Evolutionary conservation across 225 moss, liverwort and hornwort genomes (phyloP), one percentile per base, ranked within the genome.

Genomic region (Pleurozium schreberi): DNA sequence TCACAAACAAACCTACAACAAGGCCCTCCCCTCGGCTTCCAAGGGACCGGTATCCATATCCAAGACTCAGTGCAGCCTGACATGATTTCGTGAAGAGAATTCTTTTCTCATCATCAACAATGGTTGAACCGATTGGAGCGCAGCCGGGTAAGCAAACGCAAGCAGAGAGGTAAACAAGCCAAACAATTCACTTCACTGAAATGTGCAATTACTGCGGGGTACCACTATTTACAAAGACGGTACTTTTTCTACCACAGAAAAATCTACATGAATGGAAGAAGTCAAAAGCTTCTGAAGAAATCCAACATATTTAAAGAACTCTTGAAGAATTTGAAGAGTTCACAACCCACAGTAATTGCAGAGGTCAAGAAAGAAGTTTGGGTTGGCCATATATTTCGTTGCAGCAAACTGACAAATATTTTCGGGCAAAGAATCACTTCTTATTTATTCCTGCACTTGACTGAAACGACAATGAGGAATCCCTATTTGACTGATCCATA

Each of bases 21-120:
- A 91, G 91, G 90, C 84, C 90, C 75, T 90, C 65, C 27, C 90
- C 86, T 27, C 90, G 88, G 58, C 90, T 86, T 73, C 91, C 89
- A 60, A 89, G 91, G 89, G 90, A 84, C 74, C 84, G 85, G 53
- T 91, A 90, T 85, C 79, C 82, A 78, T 82, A 91, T 88, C 91
- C 84, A 91, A 88, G 90, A 82, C 52, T 75, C 47, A 88, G 77
- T 73, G 88, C 90, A 68, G 80, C 67, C 43, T 80, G 67, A 87
- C 10, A 26, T 30, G 52, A 66, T 87, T 65, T 87, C 66, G 23
- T 18, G 33, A 33, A 42, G 60, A 64, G 25, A 79, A 26, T 50
- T 43, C 38, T 34, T 60, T 59, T 40, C n/a, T 60, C 21, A 58
- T 65, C 10, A 49, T 42, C 33, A 75, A 85, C 66, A 75, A 85